These are phyloP conservation scores for Panicum miliaceum DNA, from an alignment of 176 grass and related monocot genomes.

Conservation along the genomic window DNA sequence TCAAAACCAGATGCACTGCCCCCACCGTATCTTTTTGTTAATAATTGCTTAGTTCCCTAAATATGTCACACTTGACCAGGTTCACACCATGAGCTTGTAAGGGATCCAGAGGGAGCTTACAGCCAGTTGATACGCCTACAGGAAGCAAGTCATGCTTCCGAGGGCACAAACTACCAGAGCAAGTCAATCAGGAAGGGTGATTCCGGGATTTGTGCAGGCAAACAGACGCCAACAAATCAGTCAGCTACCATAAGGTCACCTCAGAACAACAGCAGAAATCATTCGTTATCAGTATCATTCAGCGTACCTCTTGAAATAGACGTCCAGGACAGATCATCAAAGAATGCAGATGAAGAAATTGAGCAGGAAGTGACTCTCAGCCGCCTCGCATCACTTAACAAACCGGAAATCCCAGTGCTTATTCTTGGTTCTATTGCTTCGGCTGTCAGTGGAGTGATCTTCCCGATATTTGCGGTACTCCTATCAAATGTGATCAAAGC, in stretches of 20 bases:
- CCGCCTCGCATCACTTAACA: slow-evolving; percentile 69
- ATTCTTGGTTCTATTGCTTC: slow-evolving; percentile 74
- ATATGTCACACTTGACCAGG: slow-evolving; percentile 49
- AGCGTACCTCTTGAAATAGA: slow-evolving; percentile 51
- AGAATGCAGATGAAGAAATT: slow-evolving; percentile 39
- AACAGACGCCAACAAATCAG: slow-evolving; percentile 36
- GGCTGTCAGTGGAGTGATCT: slow-evolving; percentile 65
- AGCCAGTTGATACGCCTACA: slow-evolving; percentile 69
- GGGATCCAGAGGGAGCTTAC: slow-evolving; percentile 72
- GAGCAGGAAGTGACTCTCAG: slow-evolving; percentile 56
- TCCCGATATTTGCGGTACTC: slow-evolving; percentile 73
- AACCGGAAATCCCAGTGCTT: slow-evolving; percentile 71
- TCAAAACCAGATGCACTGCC: background rate
- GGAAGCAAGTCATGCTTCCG: slow-evolving; percentile 49
- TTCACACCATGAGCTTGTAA: slow-evolving; percentile 65
- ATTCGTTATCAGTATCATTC: slow-evolving; percentile 53
- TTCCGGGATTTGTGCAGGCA: slow-evolving; percentile 49
- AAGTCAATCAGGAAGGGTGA: slow-evolving; percentile 45
- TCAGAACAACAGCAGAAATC: slow-evolving; percentile 46
- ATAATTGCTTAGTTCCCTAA: background rate
- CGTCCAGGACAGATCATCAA: slow-evolving; percentile 38
- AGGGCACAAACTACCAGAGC: slow-evolving; percentile 41
- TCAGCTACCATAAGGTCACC: slow-evolving; percentile 53
- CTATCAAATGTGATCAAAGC: slow-evolving; percentile 72
- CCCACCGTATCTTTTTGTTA: background rate